A percentile compares a stretch with the other conserved stretches of the same genome.
Evolutionary conservation across 345 rosid species (phyloP).

Genomic region (Gossypium stocksii): DNA sequence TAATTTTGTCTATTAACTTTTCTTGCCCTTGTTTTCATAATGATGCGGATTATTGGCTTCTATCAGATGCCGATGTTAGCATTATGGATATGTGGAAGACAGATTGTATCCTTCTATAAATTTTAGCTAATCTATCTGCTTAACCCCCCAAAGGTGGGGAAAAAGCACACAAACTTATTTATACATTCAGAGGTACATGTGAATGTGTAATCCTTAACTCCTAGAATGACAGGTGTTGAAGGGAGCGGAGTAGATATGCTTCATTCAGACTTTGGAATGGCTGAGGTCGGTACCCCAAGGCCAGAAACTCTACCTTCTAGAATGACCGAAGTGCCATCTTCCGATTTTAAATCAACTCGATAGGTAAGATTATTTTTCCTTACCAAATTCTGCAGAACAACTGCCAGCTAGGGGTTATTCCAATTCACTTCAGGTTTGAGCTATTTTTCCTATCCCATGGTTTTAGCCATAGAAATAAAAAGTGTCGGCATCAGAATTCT

Average conservation of each 20-base stretch:
- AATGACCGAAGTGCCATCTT: slow-evolving; percentile 34
- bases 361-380: slow-evolving; percentile 30
- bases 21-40: slow-evolving; percentile 44
- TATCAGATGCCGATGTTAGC: slow-evolving; percentile 73
- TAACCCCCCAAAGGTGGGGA: neutral
- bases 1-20: neutral
- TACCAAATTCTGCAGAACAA: neutral
- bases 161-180: neutral
- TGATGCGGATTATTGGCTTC: slow-evolving; percentile 86
- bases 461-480: no score
- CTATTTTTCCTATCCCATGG: neutral
- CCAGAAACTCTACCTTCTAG: slow-evolving; percentile 27
- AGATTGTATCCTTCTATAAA: slow-evolving; percentile 66
- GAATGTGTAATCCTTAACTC: slow-evolving; percentile 44
- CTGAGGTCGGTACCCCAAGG: slow-evolving; percentile 43
- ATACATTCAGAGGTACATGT: neutral
- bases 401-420: no score
- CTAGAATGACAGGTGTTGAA: slow-evolving; percentile 48
- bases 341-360: slow-evolving; percentile 28
- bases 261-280: slow-evolving; percentile 50
- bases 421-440: neutral
- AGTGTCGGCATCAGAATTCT: no score
- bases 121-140: slow-evolving; percentile 8
- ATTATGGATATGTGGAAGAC: slow-evolving; percentile 91
- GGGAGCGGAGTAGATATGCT: slow-evolving; percentile 48